Conservation (phyloP, 352 stramenopile genomes). For the Globisporangium parvum region DNA sequence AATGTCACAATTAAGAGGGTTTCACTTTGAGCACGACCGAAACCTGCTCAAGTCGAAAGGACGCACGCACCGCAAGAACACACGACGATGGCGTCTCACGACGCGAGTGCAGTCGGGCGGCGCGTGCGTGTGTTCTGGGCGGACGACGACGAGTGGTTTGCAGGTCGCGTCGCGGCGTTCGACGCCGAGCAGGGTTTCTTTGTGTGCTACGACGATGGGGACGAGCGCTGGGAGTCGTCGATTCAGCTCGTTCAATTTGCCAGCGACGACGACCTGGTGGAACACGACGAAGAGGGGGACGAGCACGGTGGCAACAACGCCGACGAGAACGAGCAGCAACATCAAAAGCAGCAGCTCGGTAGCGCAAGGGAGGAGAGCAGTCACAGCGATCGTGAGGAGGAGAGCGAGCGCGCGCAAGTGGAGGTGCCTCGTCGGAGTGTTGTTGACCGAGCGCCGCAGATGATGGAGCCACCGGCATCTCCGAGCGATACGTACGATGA, state of each 20-base stretch:
- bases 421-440: too few species aligned
- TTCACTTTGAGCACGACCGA: too few species aligned
- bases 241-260: constrained; percentile 35
- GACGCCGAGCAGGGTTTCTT: constrained; percentile 43
- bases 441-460: constrained; percentile 8
- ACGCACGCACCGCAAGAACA: too few species aligned
- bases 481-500: constrained; percentile 25
- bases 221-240: constrained; percentile 63
- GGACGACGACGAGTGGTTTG: constrained; percentile 74
- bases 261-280: not conserved
- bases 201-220: constrained; percentile 76
- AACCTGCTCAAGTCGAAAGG: too few species aligned
- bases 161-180: constrained; percentile 35
- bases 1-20: too few species aligned
- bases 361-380: not conserved
- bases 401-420: not conserved
- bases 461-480: constrained; percentile 45
- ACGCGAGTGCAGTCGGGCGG: constrained; percentile 28
- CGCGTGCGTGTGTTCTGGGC: constrained; percentile 69
- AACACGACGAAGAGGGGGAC: not conserved
- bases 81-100: too few species aligned
- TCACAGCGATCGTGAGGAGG: too few species aligned
- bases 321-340: not conserved
- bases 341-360: not conserved
- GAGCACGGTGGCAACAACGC: not conserved